Conservation (phyloP, 2,329 filamentous ascomycete genomes). For the Aspergillus tubingensis region DNA sequence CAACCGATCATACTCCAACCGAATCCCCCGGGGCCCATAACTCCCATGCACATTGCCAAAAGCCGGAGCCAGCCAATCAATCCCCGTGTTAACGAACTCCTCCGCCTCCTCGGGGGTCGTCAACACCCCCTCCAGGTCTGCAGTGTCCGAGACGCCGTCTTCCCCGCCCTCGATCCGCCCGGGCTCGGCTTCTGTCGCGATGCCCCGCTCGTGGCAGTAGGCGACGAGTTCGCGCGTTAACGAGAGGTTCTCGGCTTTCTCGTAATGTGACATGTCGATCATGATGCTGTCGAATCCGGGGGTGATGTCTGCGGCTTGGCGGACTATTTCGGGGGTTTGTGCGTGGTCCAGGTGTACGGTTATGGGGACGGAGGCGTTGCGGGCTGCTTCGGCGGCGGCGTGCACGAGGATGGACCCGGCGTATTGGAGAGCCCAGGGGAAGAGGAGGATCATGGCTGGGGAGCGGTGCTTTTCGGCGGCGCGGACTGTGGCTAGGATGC, state of each 20-base stretch:
- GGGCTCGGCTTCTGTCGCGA: constrained; percentile 70
- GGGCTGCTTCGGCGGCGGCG: constrained; percentile 58
- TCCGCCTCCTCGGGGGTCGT: constrained; percentile 70
- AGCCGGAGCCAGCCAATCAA: constrained; percentile 72
- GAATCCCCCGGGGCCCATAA: constrained; percentile 66
- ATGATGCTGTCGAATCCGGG: constrained; percentile 71
- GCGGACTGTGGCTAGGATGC: constrained; percentile 67
- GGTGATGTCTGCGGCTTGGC: constrained; percentile 58
- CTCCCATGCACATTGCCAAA: constrained; percentile 77
- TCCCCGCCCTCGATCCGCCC: constrained; percentile 73
- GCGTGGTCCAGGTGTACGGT: constrained; percentile 68
- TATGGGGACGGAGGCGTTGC: constrained; percentile 60
- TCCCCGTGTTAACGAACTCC: constrained; percentile 70
- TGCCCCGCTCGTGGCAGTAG: constrained; percentile 66
- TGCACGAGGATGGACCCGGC: constrained; percentile 59
- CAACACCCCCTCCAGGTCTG: constrained; percentile 62
- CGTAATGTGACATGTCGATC: constrained; percentile 75
- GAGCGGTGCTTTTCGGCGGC: constrained; percentile 69
- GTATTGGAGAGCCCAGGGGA: constrained; percentile 73
- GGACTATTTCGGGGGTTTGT: constrained; percentile 64
- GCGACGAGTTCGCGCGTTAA: constrained; percentile 63
- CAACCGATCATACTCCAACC: constrained; percentile 61
- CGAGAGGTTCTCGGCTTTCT: constrained; percentile 68
- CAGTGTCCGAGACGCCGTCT: constrained; percentile 71
- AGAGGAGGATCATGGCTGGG: constrained; percentile 71